Percentiles rank a stretch among this genome's conserved stretches.
These are phyloP conservation scores for Verticillium dahliae DNA, from an alignment of 2,329 filamentous ascomycete genomes.

Conservation along the genomic window DNA sequence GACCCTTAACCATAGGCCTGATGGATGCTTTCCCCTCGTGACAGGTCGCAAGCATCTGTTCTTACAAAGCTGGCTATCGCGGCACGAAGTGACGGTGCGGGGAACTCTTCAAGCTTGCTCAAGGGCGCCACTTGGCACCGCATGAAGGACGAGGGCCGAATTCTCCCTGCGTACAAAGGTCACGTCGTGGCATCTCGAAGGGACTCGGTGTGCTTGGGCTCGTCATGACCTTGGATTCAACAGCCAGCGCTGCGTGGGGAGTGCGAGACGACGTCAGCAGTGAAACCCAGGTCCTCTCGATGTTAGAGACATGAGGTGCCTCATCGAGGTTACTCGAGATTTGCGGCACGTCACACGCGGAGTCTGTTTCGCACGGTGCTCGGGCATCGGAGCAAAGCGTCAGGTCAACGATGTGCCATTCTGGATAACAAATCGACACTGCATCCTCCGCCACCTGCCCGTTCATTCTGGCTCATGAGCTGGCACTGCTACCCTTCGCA, in stretches of 20 bases:
- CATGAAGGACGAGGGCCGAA: neutral
- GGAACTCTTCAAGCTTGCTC: neutral
- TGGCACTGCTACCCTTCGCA: neutral
- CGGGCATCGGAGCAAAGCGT: neutral
- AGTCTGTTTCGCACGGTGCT: neutral
- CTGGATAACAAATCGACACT: neutral
- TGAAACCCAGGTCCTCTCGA: neutral
- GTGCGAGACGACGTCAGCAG: neutral
- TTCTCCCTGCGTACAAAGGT: neutral
- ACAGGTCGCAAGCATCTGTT: neutral
- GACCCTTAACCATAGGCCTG: neutral
- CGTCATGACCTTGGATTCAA: neutral
- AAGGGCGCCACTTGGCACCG: neutral
- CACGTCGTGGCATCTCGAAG: neutral
- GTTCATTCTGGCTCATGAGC: neutral
- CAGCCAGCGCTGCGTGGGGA: neutral
- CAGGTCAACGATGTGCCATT: neutral
- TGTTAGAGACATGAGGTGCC: conserved; percentile 1
- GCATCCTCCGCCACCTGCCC: neutral
- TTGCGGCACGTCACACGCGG: conserved; percentile 4
- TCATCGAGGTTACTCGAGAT: conserved; percentile 2
- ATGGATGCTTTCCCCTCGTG: neutral
- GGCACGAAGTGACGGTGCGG: neutral
- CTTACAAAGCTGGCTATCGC: neutral
- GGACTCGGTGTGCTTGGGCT: neutral